Evolutionary conservation across 371 early-diverging fungal genomes (phyloP).

Genomic region (Apophysomyces sp.): DNA sequence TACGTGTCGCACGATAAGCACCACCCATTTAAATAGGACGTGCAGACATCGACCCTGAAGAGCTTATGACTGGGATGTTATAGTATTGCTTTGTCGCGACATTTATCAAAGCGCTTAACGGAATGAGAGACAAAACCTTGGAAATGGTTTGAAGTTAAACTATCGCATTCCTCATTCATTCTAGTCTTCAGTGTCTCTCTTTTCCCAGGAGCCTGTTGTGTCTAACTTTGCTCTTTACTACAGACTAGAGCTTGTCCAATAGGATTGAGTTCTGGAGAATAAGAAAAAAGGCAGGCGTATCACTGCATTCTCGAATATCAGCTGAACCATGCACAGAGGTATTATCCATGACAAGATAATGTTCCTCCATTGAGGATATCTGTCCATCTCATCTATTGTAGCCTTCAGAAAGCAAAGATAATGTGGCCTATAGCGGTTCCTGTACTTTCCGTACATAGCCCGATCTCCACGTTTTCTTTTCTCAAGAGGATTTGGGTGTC

Average conservation of each 20-base stretch:
- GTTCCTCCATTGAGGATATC: slow-evolving; percentile 19
- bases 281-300: not conserved
- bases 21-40: no score
- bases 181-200: slow-evolving; percentile 5
- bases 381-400: no score
- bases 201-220: slow-evolving; percentile 1
- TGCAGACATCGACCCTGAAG: no score
- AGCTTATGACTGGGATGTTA: no score
- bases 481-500: slow-evolving; percentile 1
- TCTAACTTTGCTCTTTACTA: slow-evolving; percentile 1
- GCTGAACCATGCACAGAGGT: slow-evolving; percentile 14
- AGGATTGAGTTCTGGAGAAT: slow-evolving; percentile 4
- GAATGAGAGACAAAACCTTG: slow-evolving; percentile 1
- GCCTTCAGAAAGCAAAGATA: slow-evolving; percentile 19
- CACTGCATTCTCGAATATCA: slow-evolving; percentile 11
- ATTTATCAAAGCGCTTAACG: not conserved
- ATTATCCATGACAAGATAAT: slow-evolving; percentile 19
- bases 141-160: not conserved
- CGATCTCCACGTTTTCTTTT: slow-evolving; percentile 15
- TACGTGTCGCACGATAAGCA: no score
- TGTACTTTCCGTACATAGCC: not conserved
- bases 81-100: not conserved
- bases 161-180: slow-evolving; percentile 9
- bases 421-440: slow-evolving; percentile 21
- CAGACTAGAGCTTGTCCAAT: slow-evolving; percentile 1